Percentiles rank a stretch among this genome's conserved stretches.
phyloP scores from a whole-genome alignment of 805 yeast genomes.

The Candida dajiaensis region DNA sequence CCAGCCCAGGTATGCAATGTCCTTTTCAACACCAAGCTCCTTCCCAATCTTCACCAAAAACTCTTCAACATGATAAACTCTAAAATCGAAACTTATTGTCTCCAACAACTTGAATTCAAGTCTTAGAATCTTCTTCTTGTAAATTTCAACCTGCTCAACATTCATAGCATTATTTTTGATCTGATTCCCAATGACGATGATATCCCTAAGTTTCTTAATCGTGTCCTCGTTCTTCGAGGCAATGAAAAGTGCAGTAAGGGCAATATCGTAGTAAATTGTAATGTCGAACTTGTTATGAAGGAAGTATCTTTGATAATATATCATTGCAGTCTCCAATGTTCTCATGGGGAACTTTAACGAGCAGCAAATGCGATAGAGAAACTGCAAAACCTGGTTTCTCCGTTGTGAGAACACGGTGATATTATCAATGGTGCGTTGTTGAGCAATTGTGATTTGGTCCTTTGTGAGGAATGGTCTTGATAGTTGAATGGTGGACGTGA shows the following conservation, averaged over 20 bases:
- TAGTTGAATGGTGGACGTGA: slow-evolving; percentile 32
- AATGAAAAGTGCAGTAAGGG: slow-evolving; percentile 59
- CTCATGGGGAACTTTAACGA: slow-evolving; percentile 61
- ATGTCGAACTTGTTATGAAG: slow-evolving; percentile 58
- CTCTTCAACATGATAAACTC: slow-evolving; percentile 62
- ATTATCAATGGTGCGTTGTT: slow-evolving; percentile 46
- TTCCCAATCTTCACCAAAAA: slow-evolving; percentile 57
- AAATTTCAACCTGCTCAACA: slow-evolving; percentile 40
- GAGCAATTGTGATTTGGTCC: slow-evolving; percentile 46
- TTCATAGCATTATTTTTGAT: slow-evolving; percentile 24
- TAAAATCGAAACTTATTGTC: slow-evolving; percentile 72
- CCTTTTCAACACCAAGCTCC: slow-evolving; percentile 38
- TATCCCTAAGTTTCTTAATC: slow-evolving; percentile 64
- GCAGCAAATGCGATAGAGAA: slow-evolving; percentile 46
- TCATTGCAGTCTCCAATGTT: slow-evolving; percentile 64
- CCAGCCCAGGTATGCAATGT: slow-evolving; percentile 60
- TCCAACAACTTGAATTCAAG: slow-evolving; percentile 73
- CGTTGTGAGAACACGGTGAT: slow-evolving; percentile 43
- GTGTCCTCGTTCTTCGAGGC: slow-evolving; percentile 82
- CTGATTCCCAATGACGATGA: slow-evolving; percentile 39
- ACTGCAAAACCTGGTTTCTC: slow-evolving; percentile 47
- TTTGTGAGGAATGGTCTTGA: slow-evolving; percentile 59
- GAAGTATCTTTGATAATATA: slow-evolving; percentile 65
- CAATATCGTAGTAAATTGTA: slow-evolving; percentile 53
- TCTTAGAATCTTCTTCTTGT: slow-evolving; percentile 48